Conservation (phyloP, 2,329 filamentous ascomycete species). For the Penicillium oxalicum region DNA sequence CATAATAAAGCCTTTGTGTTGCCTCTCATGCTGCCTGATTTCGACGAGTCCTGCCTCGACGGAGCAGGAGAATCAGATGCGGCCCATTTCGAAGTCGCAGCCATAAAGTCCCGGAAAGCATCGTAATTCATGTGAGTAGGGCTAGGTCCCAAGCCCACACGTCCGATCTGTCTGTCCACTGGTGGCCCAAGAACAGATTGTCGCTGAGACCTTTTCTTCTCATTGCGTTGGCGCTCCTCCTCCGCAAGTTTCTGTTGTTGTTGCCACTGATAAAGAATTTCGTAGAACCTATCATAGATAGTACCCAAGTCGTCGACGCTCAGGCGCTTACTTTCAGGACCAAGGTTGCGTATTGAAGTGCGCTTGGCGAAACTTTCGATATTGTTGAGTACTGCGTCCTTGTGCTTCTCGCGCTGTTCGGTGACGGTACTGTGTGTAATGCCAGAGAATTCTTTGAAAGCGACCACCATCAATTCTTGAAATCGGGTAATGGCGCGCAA, state of each 20-base stretch:
- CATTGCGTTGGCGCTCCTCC: conserved; percentile 61
- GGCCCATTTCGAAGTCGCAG: conserved; percentile 86
- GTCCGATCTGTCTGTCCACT: conserved; percentile 67
- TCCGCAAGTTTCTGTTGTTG: conserved; percentile 74
- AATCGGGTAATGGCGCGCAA: conserved; percentile 89
- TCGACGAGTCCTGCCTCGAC: conserved; percentile 43
- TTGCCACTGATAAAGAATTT: conserved; percentile 82
- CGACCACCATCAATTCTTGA: conserved; percentile 97
- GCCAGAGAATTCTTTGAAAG: conserved; percentile 94
- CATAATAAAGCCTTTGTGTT: conserved; percentile 45
- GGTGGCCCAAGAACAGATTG: conserved; percentile 40
- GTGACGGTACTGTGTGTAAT: conserved; percentile 91
- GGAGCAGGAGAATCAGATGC: conserved; percentile 74
- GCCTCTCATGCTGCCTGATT: conserved; percentile 48
- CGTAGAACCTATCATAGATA: conserved; percentile 91
- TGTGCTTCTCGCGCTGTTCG: conserved; percentile 84
- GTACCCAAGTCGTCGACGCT: conserved; percentile 79
- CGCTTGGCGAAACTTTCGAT: conserved; percentile 97
- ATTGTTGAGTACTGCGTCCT: conserved; percentile 86
- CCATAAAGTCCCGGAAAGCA: conserved; percentile 88
- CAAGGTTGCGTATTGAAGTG: conserved; percentile 90
- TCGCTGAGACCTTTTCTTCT: conserved; percentile 51
- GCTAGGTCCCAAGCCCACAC: conserved; percentile 82
- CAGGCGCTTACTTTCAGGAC: conserved; percentile 89
- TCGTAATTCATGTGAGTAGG: conserved; percentile 96